phyloP scores from a whole-genome alignment of 805 yeast species.

The Huiozyma sinensis region DNA sequence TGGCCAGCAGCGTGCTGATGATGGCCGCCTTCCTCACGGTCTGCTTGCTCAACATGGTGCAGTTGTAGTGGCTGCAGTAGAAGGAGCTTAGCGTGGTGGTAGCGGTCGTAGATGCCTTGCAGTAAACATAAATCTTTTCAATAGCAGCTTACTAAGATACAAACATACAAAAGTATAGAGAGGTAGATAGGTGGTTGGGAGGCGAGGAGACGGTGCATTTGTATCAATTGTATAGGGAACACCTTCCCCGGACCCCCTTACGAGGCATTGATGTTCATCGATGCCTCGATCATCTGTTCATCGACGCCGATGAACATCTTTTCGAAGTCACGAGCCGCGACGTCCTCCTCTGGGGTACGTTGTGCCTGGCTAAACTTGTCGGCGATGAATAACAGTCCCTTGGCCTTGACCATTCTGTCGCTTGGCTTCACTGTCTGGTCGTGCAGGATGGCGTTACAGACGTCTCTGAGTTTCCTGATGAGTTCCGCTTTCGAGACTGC shows the following conservation, averaged over 20 bases:
- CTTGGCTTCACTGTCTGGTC: constrained; percentile 49
- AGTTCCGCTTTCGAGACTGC: constrained; percentile 83
- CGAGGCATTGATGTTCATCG: no score
- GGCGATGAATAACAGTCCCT: constrained; percentile 65
- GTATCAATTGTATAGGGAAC: no score
- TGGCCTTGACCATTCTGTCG: constrained; percentile 62
- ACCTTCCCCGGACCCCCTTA: no score
- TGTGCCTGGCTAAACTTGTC: constrained; percentile 49
- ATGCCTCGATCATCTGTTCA: constrained; percentile 18
- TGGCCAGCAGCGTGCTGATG: constrained; percentile 27
- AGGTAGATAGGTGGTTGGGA: no score
- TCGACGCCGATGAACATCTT: constrained; percentile 81
- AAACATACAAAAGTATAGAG: no score
- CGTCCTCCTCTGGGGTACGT: constrained; percentile 78
- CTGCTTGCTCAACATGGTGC: not conserved
- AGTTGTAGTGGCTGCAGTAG: no score
- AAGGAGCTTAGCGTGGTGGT: no score
- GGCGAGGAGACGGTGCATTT: no score
- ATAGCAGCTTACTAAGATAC: no score
- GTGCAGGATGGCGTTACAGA: constrained; percentile 62
- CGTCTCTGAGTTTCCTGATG: constrained; percentile 59
- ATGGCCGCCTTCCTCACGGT: constrained; percentile 4
- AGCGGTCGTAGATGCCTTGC: no score
- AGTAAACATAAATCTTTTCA: no score
- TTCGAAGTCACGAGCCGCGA: constrained; percentile 81